These are phyloP conservation scores for Crassisporium funariophilum DNA, from an alignment of 768 basidiomycete species.

Conservation along the genomic window DNA sequence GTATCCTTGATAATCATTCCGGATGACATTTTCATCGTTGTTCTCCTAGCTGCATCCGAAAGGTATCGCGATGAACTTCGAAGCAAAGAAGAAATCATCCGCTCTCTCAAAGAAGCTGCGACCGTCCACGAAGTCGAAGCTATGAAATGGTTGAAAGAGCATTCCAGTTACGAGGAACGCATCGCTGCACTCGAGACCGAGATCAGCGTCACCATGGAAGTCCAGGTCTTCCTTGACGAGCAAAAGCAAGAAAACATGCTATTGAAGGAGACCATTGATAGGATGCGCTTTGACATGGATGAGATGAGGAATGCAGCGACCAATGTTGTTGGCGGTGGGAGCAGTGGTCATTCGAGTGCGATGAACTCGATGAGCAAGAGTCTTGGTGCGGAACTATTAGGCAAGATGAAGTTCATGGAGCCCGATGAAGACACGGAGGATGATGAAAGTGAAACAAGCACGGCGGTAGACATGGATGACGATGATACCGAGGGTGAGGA, in stretches of 20 bases:
- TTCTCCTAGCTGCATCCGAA: slow-evolving; percentile 68
- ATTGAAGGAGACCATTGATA: slow-evolving; percentile 94
- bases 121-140: slow-evolving; percentile 66
- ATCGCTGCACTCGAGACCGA: slow-evolving; percentile 73
- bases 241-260: slow-evolving; percentile 95
- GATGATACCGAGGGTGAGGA: slow-evolving; percentile 74
- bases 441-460: slow-evolving; percentile 26
- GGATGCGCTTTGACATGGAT: slow-evolving; percentile 93
- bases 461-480: slow-evolving; percentile 46
- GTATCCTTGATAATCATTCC: slow-evolving; percentile 28
- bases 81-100: slow-evolving; percentile 73
- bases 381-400: slow-evolving; percentile 70
- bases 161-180: slow-evolving; percentile 71
- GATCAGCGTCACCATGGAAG: slow-evolving; percentile 66
- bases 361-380: slow-evolving; percentile 69
- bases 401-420: slow-evolving; percentile 52
- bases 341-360: slow-evolving; percentile 50
- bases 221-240: slow-evolving; percentile 76
- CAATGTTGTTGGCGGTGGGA: slow-evolving; percentile 35
- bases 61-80: slow-evolving; percentile 75
- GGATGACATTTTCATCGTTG: background rate
- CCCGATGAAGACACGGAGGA: slow-evolving; percentile 35
- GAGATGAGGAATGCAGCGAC: slow-evolving; percentile 67
- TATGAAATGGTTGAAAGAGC: slow-evolving; percentile 66
- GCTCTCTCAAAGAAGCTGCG: slow-evolving; percentile 59